These are phyloP conservation scores for Castanopsis chinensis DNA, from an alignment of 306 rosid genomes.

Conservation along the genomic window DNA sequence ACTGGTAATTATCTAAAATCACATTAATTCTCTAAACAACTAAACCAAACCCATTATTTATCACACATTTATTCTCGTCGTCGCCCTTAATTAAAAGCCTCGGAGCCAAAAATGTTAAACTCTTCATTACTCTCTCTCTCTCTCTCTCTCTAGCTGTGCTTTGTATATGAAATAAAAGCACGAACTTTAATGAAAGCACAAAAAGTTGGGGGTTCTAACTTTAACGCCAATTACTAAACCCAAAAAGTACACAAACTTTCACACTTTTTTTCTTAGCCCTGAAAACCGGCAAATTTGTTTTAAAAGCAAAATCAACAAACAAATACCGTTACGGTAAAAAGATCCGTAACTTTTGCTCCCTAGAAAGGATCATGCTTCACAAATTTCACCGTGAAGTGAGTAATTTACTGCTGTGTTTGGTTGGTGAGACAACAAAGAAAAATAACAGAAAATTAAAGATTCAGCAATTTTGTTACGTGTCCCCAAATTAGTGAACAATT, in stretches of 20 bases:
- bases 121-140: not conserved
- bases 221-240: conserved; percentile 7
- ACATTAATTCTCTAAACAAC: conserved; percentile 24
- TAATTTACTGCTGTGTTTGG: not conserved
- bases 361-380: not conserved
- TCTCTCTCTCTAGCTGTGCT: conserved; percentile 8
- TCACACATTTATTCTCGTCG: conserved; percentile 14
- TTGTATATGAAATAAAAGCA: conserved; percentile 15
- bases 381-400: not conserved
- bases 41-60: conserved; percentile 21
- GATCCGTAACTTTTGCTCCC: not conserved
- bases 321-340: not conserved
- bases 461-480: not conserved
- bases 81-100: not conserved
- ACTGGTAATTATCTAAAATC: not conserved
- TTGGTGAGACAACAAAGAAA: not conserved
- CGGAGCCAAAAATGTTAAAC: not conserved
- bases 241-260: not conserved
- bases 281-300: not conserved
- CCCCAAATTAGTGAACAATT: not conserved
- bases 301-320: not conserved
- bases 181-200: not conserved
- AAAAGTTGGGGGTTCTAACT: not conserved
- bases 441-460: not conserved
- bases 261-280: not conserved